Percentiles rank a stretch among this genome's conserved stretches.
Evolutionary conservation across 768 basidiomycete genomes (phyloP).

Genomic region (Suillus fuscotomentosus): DNA sequence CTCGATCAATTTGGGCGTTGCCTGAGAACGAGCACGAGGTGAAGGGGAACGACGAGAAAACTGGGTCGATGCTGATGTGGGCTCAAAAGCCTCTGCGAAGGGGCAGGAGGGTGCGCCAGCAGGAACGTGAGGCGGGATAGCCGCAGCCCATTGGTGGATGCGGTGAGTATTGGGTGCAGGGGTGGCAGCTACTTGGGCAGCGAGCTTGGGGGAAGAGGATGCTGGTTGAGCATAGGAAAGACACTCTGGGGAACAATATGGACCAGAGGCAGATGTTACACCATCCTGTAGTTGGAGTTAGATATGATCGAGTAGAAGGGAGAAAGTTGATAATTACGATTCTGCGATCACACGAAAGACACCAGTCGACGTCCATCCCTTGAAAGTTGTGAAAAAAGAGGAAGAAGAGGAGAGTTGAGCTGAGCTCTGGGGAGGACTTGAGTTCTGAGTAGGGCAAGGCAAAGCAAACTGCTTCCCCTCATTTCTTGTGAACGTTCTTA

Average conservation of each 20-base stretch:
- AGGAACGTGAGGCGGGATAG: constrained; percentile 30
- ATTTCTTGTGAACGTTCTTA: constrained; percentile 19
- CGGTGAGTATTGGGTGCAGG: constrained; percentile 12
- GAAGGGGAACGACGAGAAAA: constrained; percentile 3
- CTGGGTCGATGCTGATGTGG: constrained; percentile 2
- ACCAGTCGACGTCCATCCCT: constrained; percentile 68
- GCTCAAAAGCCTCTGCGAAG: constrained; percentile 19
- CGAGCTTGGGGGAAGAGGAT: constrained; percentile 14
- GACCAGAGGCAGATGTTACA: constrained; percentile 29
- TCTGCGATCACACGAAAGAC: constrained; percentile 60
- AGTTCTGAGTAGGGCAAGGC: constrained; percentile 19
- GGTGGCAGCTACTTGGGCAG: neutral
- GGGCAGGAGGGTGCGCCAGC: constrained; percentile 29
- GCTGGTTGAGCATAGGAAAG: constrained; percentile 38
- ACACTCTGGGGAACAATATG: constrained; percentile 57
- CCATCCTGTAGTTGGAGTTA: constrained; percentile 18
- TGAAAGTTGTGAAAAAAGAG: neutral
- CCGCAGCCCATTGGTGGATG: constrained; percentile 30
- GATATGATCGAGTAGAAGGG: constrained; percentile 1
- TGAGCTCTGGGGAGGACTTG: constrained; percentile 5
- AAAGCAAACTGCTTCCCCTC: constrained; percentile 7
- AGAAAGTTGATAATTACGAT: constrained; percentile 41
- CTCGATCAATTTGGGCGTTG: constrained; percentile 35
- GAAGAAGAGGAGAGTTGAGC: neutral
- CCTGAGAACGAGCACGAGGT: constrained; percentile 20